Percentiles rank a stretch among this genome's conserved stretches.
These are phyloP conservation scores for Trichoderma aggressivum DNA, from an alignment of 2,329 filamentous ascomycete genomes.

Conservation along the genomic window DNA sequence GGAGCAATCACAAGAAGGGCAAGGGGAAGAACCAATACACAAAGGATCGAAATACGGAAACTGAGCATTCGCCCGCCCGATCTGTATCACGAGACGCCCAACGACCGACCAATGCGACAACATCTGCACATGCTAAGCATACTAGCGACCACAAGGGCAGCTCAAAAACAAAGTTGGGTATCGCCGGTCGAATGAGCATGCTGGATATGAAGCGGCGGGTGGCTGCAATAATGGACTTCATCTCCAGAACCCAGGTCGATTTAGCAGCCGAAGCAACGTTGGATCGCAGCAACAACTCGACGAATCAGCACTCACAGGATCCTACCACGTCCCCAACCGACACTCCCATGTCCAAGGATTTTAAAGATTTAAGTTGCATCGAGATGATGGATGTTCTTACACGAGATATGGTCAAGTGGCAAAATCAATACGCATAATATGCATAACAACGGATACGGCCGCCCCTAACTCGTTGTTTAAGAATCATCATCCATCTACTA, in stretches of 20 bases:
- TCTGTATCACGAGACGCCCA: conserved; percentile 51
- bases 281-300: conserved; percentile 39
- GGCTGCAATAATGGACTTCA: conserved; percentile 82
- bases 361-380: conserved; percentile 71
- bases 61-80: conserved; percentile 55
- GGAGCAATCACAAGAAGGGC: conserved; percentile 62
- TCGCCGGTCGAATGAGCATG: conserved; percentile 72
- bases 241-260: conserved; percentile 83
- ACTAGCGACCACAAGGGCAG: conserved; percentile 50
- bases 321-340: background rate
- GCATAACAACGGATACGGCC: conserved; percentile 27
- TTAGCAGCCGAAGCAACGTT: conserved; percentile 64
- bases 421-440: conserved; percentile 61
- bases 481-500: background rate
- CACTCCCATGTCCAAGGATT: conserved; percentile 46
- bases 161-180: conserved; percentile 49
- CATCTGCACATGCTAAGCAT: conserved; percentile 34
- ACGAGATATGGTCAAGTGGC: conserved; percentile 78
- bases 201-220: conserved; percentile 84
- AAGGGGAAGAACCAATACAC: conserved; percentile 81
- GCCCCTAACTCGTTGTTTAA: background rate
- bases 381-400: conserved; percentile 92
- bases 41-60: conserved; percentile 63
- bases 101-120: conserved; percentile 36
- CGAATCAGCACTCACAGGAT: conserved; percentile 30